Percentiles rank a stretch among this genome's conserved stretches.
phyloP scores from a whole-genome alignment of 371 early-diverging fungal species.

The Mucor lusitanicus region DNA sequence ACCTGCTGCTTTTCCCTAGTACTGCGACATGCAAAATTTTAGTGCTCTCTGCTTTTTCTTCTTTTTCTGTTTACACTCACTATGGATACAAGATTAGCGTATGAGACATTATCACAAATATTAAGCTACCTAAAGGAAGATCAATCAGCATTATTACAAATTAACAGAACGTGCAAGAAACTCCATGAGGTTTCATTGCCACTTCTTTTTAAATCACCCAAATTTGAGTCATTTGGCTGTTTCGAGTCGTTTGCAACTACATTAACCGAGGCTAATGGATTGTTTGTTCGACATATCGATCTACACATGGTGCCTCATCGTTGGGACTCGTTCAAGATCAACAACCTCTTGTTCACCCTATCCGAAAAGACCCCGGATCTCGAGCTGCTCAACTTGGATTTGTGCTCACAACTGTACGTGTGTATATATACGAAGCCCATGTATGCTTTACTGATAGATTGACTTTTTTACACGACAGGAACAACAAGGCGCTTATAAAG shows the following conservation, averaged over 20 bases:
- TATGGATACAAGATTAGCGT: constrained; percentile 36
- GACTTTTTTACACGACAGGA: neutral
- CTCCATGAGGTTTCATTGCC: constrained; percentile 1
- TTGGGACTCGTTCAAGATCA: constrained; percentile 11
- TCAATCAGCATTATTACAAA: constrained; percentile 10
- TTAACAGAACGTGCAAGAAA: constrained; percentile 7
- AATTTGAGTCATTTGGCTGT: constrained; percentile 4
- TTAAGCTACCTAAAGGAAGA: constrained; percentile 15
- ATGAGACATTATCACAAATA: constrained; percentile 53
- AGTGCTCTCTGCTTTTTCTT: neutral
- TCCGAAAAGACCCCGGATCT: constrained; percentile 16
- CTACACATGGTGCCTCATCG: constrained; percentile 26
- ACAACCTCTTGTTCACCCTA: neutral
- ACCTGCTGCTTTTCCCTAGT: neutral
- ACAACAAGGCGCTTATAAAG: constrained; percentile 8
- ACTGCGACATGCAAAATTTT: neutral
- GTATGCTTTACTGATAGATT: neutral
- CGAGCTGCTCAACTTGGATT: constrained; percentile 20
- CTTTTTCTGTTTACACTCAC: neutral
- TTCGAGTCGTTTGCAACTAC: constrained; percentile 15
- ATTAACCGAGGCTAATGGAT: constrained; percentile 1
- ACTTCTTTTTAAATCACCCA: constrained; percentile 16
- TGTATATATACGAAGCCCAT: neutral
- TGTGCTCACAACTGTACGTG: constrained; percentile 5
- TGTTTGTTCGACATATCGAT: constrained; percentile 10